phyloP scores from a whole-genome alignment of 352 stramenopile genomes.

The Pythium oligandrum region DNA sequence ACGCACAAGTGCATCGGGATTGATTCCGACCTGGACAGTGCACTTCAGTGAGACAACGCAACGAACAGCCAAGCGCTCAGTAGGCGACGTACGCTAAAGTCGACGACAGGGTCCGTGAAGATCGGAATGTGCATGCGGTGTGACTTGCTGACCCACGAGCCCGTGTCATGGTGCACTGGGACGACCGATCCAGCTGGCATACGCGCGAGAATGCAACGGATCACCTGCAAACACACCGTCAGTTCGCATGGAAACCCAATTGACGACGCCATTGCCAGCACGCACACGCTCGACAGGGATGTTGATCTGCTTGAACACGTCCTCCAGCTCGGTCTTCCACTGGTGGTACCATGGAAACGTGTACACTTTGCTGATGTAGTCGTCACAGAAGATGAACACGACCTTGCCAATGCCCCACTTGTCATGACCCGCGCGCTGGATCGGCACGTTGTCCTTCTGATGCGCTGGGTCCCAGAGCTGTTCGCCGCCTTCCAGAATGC shows the following conservation, averaged over 20 bases:
- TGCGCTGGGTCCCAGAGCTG: constrained; percentile 62
- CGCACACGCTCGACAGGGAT: constrained; percentile 63
- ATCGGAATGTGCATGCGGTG: constrained; percentile 97
- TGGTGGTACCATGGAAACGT: constrained; percentile 93
- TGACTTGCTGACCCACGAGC: constrained; percentile 94
- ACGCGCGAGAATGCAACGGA: constrained; percentile 94
- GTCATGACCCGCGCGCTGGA: constrained; percentile 95
- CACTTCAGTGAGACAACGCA: neutral
- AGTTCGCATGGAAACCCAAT: neutral
- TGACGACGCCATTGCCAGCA: neutral
- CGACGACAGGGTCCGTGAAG: constrained; percentile 78
- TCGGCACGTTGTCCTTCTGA: constrained; percentile 86
- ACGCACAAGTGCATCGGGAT: constrained; percentile 81
- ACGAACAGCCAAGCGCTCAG: neutral
- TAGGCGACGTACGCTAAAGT: constrained; percentile 43
- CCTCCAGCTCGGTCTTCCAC: constrained; percentile 68
- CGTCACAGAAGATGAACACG: constrained; percentile 98
- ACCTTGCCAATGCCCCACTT: constrained; percentile 98
- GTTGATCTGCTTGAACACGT: constrained; percentile 88
- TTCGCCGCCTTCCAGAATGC: constrained; percentile 37
- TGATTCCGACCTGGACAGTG: constrained; percentile 66
- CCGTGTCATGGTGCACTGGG: constrained; percentile 97
- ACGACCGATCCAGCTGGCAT: constrained; percentile 95
- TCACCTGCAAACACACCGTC: constrained; percentile 41
- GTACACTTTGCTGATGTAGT: constrained; percentile 96